These are phyloP conservation scores for Citrus unshiu DNA, from an alignment of 345 rosid genomes.

Conservation along the genomic window DNA sequence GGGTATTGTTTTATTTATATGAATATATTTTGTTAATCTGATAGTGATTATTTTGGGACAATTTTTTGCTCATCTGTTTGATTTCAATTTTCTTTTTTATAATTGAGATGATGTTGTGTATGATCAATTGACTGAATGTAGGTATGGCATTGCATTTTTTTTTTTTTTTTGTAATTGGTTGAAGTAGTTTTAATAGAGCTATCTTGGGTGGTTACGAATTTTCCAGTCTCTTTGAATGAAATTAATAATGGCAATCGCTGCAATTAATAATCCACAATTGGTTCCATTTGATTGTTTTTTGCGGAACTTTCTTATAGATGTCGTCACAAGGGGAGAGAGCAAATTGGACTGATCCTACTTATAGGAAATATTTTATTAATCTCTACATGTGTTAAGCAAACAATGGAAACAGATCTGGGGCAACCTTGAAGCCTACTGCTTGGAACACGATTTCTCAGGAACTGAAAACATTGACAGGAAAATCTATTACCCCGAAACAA, in stretches of 20 bases:
- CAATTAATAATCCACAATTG: no score
- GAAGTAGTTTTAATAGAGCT: not conserved
- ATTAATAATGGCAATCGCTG: not conserved
- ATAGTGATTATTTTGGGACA: not conserved
- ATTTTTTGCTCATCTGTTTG: not conserved
- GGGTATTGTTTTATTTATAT: not conserved
- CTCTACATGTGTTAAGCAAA: no score
- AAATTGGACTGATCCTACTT: no score
- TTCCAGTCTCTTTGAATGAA: not conserved
- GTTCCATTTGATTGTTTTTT: no score
- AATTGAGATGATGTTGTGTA: not conserved
- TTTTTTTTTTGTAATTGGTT: not conserved
- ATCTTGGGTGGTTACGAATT: not conserved
- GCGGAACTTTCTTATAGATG: no score
- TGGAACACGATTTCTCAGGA: not conserved
- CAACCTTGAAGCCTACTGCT: not conserved
- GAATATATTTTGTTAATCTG: not conserved
- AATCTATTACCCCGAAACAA: not conserved
- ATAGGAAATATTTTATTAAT: no score
- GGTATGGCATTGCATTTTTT: not conserved
- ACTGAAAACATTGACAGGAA: no score
- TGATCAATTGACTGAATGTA: not conserved
- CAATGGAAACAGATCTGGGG: not conserved
- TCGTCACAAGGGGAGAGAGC: no score
- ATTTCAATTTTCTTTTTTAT: not conserved